phyloP scores from a whole-genome alignment of 1,284 basidiomycete genomes.

The Ganoderma multipileum region DNA sequence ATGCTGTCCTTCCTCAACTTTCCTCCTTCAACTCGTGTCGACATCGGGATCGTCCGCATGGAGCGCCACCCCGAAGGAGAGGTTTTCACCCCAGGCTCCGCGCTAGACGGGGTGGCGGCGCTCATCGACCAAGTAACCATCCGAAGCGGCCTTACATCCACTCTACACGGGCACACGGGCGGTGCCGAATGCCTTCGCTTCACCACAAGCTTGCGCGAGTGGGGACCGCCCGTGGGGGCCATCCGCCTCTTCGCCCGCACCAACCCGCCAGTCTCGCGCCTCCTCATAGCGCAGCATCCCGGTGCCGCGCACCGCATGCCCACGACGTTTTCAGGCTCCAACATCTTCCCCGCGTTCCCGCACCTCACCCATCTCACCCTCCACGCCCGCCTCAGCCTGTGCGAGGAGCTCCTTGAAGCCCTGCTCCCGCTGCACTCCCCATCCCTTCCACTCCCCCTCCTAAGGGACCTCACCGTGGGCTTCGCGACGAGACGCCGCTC shows the following conservation, averaged over 20 bases:
- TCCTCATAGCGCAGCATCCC: not conserved
- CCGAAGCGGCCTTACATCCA: too few relatives aligned
- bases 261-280: not conserved
- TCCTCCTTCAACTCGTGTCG: not conserved
- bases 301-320: too few relatives aligned
- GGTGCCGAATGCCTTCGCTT: too few relatives aligned
- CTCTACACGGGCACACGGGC: too few relatives aligned
- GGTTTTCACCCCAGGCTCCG: not conserved
- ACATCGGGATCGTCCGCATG: not conserved
- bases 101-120: too few relatives aligned
- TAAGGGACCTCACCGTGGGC: not conserved
- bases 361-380: not conserved
- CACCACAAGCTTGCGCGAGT: too few relatives aligned
- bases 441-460: too few relatives aligned
- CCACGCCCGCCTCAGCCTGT: not conserved
- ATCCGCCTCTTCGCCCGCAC: not conserved
- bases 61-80: not conserved
- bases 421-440: not conserved
- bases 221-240: too few relatives aligned
- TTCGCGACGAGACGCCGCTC: not conserved
- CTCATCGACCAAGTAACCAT: too few relatives aligned
- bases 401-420: not conserved
- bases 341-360: not conserved
- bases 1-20: not conserved
- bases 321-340: too few relatives aligned